Conservation (phyloP, 2,329 filamentous ascomycete genomes). For the Pyricularia sp. region DNA sequence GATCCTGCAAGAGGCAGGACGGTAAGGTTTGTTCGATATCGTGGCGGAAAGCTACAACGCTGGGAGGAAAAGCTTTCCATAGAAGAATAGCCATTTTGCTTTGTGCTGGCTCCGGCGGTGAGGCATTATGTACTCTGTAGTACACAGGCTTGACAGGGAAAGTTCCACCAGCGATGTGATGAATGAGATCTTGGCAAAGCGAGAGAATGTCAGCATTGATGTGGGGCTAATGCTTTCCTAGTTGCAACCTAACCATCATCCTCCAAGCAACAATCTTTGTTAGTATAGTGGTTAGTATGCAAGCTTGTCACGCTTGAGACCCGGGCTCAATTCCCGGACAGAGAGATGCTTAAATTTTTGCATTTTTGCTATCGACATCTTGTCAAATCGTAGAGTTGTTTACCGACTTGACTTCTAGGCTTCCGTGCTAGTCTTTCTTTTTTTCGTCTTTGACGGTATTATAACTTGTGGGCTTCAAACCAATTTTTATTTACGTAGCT, state of each 20-base stretch:
- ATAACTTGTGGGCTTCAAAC: too few relatives aligned
- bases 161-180: neutral
- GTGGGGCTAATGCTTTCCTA: too few relatives aligned
- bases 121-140: too few relatives aligned
- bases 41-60: neutral
- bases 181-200: neutral
- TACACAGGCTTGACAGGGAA: too few relatives aligned
- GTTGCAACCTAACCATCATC: too few relatives aligned
- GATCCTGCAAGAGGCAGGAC: neutral
- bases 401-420: too few relatives aligned
- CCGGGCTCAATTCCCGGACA: conserved; percentile 3
- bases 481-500: too few relatives aligned
- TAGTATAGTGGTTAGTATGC: conserved; percentile 3
- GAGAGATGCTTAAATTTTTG: neutral
- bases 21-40: neutral
- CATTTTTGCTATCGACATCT: neutral
- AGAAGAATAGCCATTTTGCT: neutral
- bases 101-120: too few relatives aligned
- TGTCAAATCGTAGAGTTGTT: too few relatives aligned
- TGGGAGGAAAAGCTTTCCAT: neutral
- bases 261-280: neutral
- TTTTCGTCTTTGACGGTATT: too few relatives aligned
- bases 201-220: too few relatives aligned
- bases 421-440: too few relatives aligned
- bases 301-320: conserved; percentile 2